Percentiles rank a stretch among this genome's conserved stretches.
Conservation (phyloP, 257 asterid species). For the Rhazya stricta region DNA sequence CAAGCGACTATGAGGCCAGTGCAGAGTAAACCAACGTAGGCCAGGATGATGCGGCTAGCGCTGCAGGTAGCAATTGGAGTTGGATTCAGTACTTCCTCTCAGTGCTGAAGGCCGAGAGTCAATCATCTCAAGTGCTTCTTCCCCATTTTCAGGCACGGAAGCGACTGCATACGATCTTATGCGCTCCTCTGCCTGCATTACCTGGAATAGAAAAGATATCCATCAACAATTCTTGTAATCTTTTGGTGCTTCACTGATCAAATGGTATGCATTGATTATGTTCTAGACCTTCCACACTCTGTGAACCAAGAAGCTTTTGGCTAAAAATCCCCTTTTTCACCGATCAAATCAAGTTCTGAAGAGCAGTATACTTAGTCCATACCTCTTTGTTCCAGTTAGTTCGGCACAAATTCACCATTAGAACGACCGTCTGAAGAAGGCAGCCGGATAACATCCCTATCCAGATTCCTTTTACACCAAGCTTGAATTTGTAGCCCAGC, state of each 20-base stretch:
- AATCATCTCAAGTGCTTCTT: conserved; percentile 18
- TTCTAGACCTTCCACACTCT: background rate
- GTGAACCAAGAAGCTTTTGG: background rate
- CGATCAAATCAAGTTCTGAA: background rate
- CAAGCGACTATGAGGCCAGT: conserved; percentile 18
- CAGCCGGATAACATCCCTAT: conserved; percentile 69
- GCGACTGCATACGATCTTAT: conserved; percentile 26
- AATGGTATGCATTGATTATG: background rate
- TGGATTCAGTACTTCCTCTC: background rate
- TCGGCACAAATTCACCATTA: conserved; percentile 32
- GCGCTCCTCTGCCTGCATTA: conserved; percentile 51
- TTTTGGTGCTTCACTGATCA: no score
- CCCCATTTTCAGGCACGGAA: conserved; percentile 29
- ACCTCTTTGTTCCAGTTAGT: conserved; percentile 73
- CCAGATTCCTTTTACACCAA: conserved; percentile 79
- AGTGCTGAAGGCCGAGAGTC: background rate
- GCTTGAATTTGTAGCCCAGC: conserved; percentile 54
- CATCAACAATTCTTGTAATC: background rate
- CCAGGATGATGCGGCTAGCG: background rate
- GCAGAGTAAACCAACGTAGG: background rate
- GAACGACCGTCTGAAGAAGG: conserved; percentile 55
- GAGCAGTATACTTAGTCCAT: background rate
- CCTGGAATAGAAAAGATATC: conserved; percentile 37
- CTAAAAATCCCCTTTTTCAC: background rate
- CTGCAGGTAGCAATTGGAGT: background rate